Evolutionary conservation across 2,329 filamentous ascomycete species (phyloP).

Genomic region (Fusarium begoniae): DNA sequence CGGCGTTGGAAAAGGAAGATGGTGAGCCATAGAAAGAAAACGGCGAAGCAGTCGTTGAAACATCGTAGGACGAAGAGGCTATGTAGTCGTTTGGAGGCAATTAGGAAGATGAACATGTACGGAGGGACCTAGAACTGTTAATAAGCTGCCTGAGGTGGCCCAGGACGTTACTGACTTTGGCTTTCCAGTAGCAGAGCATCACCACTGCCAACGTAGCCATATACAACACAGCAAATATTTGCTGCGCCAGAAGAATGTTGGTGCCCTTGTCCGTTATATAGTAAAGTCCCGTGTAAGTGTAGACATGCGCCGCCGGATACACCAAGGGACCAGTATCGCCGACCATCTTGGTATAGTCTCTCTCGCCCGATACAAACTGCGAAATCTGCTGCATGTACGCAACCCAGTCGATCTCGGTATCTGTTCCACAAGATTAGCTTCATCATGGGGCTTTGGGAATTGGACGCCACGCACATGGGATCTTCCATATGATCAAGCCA

Average conservation of each 20-base stretch:
- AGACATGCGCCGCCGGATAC: slow-evolving; percentile 93
- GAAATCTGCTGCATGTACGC: slow-evolving; percentile 96
- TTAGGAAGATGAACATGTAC: slow-evolving; percentile 85
- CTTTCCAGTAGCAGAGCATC: slow-evolving; percentile 81
- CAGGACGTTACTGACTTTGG: slow-evolving; percentile 62
- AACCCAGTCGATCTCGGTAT: slow-evolving; percentile 98
- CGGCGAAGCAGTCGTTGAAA: slow-evolving; percentile 95
- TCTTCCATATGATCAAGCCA: slow-evolving; percentile 77
- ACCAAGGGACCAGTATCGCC: slow-evolving; percentile 93
- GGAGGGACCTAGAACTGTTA: slow-evolving; percentile 71
- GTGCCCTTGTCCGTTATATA: slow-evolving; percentile 77
- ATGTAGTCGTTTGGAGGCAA: slow-evolving; percentile 91
- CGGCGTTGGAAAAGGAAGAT: slow-evolving; percentile 80
- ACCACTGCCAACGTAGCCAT: slow-evolving; percentile 78
- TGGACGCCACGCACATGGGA: slow-evolving; percentile 73
- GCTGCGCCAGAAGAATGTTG: slow-evolving; percentile 83
- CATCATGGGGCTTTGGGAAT: background rate
- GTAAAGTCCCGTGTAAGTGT: slow-evolving; percentile 86
- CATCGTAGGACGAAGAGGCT: slow-evolving; percentile 91
- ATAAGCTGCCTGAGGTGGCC: background rate
- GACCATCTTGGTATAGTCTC: slow-evolving; percentile 85
- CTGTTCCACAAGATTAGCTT: slow-evolving; percentile 50
- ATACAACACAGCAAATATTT: slow-evolving; percentile 84
- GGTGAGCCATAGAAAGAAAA: slow-evolving; percentile 83
- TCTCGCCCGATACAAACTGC: slow-evolving; percentile 83